Evolutionary conservation across 805 yeast genomes (phyloP).

Genomic region (Pichia occidentalis): DNA sequence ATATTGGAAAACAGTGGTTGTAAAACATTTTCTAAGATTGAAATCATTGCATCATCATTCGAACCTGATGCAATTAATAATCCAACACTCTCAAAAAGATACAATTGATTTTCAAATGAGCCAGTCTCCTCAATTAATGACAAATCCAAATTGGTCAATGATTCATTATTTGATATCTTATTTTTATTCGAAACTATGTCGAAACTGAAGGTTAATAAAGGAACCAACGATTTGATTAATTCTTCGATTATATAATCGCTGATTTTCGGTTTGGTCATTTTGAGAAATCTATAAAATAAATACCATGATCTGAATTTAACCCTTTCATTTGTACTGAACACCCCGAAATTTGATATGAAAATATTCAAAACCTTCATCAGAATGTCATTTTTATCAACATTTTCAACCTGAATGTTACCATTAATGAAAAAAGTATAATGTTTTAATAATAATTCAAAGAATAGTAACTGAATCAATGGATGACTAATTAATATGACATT

Average conservation of each 20-base stretch:
- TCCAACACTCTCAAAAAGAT: conserved; percentile 83
- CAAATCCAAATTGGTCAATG: conserved; percentile 26
- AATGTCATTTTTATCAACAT: conserved; percentile 40
- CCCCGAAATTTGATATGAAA: conserved; percentile 75
- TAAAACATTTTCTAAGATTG: conserved; percentile 57
- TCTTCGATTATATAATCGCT: conserved; percentile 46
- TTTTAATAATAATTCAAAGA: conserved; percentile 80
- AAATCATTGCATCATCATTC: conserved; percentile 36
- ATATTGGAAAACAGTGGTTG: conserved; percentile 70
- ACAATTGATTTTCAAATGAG: conserved; percentile 72
- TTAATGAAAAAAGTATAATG: conserved; percentile 59
- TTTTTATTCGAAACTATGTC: conserved; percentile 31
- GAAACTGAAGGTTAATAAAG: conserved; percentile 59
- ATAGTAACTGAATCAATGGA: conserved; percentile 73
- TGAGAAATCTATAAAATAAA: conserved; percentile 74
- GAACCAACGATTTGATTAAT: conserved; percentile 53
- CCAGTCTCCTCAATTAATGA: conserved; percentile 44
- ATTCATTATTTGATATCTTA: conserved; percentile 11
- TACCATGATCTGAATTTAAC: conserved; percentile 90
- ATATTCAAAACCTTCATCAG: conserved; percentile 62
- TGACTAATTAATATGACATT: conserved; percentile 48
- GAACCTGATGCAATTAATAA: conserved; percentile 54
- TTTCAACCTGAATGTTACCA: conserved; percentile 34
- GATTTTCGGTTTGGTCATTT: conserved; percentile 62
- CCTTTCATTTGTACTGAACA: conserved; percentile 64